These are phyloP conservation scores for Capsella bursapastoris DNA, from an alignment of 345 rosid genomes.

Conservation along the genomic window DNA sequence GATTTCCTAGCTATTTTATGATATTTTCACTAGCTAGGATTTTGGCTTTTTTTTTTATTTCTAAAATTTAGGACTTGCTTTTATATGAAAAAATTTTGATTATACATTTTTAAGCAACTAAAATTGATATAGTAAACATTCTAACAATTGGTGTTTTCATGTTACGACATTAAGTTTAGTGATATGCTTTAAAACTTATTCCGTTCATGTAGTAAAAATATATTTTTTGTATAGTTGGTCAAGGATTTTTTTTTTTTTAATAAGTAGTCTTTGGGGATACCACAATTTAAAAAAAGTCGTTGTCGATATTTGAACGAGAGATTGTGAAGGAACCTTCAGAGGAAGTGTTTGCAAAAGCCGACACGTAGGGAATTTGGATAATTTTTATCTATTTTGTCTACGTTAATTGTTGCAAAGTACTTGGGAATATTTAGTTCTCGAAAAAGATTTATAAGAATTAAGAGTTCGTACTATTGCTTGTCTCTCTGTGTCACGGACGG, in stretches of 20 bases:
- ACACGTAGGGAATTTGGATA: slow-evolving; percentile 23
- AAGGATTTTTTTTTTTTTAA: no score
- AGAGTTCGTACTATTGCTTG: slow-evolving; percentile 36
- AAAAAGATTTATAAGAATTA: slow-evolving; percentile 31
- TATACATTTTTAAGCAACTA: neutral
- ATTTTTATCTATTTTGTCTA: slow-evolving; percentile 11
- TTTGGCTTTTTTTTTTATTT: neutral
- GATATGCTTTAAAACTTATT: no score
- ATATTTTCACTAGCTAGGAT: neutral
- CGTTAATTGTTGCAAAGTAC: slow-evolving; percentile 25
- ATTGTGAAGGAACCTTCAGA: slow-evolving; percentile 13
- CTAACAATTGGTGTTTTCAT: neutral
- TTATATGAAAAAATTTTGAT: neutral
- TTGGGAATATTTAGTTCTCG: slow-evolving; percentile 16
- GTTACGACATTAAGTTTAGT: neutral
- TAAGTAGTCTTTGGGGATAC: neutral
- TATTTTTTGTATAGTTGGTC: slow-evolving; percentile 4
- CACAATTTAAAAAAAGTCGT: slow-evolving; percentile 22
- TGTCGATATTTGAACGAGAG: slow-evolving; percentile 21
- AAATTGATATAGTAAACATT: neutral
- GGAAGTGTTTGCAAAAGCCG: slow-evolving; percentile 4
- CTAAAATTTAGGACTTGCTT: neutral
- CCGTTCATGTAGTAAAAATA: neutral
- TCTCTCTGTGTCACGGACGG: slow-evolving; percentile 35
- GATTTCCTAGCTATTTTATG: neutral